A percentile compares a stretch with the other conserved stretches of the same genome.
These are phyloP conservation scores for Fonsecaea nubica DNA, from an alignment of 2,329 filamentous ascomycete genomes.

Conservation along the genomic window DNA sequence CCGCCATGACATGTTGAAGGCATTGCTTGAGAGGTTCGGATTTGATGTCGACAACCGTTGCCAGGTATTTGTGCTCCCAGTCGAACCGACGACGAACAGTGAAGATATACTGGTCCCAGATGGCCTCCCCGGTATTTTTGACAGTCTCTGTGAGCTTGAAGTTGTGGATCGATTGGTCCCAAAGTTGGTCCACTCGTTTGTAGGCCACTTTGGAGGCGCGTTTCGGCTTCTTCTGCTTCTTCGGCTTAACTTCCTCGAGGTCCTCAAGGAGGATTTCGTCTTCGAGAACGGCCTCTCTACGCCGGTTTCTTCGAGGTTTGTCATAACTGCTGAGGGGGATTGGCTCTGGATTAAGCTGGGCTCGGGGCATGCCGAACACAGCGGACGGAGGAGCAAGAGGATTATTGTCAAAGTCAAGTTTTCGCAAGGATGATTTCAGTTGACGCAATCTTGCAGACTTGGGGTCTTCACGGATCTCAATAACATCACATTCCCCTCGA, in stretches of 20 bases:
- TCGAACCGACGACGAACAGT: slow-evolving; percentile 83
- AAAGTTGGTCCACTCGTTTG: slow-evolving; percentile 70
- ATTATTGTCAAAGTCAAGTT: slow-evolving; percentile 20
- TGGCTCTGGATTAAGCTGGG: slow-evolving; percentile 9
- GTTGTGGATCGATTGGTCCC: slow-evolving; percentile 65
- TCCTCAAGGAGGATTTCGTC: slow-evolving; percentile 16
- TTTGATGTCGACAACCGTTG: slow-evolving; percentile 82
- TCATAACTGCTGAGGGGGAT: slow-evolving; percentile 4
- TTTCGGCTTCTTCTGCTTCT: slow-evolving; percentile 44
- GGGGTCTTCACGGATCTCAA: slow-evolving; percentile 30
- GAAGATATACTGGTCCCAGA: slow-evolving; percentile 82
- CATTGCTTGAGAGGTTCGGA: slow-evolving; percentile 77
- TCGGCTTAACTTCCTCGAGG: slow-evolving; percentile 43
- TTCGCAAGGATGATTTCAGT: slow-evolving; percentile 19
- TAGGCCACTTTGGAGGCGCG: slow-evolving; percentile 66
- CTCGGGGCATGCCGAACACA: slow-evolving; percentile 1
- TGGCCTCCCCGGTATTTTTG: slow-evolving; percentile 65
- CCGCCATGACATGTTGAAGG: slow-evolving; percentile 73
- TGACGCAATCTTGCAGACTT: slow-evolving; percentile 22
- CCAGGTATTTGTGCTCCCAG: slow-evolving; percentile 78
- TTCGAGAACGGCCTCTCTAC: slow-evolving; percentile 2
- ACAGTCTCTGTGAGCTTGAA: slow-evolving; percentile 73
- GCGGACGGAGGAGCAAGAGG: slow-evolving; percentile 4
- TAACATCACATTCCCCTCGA: slow-evolving; percentile 19
- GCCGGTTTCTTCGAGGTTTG: slow-evolving; percentile 2